These are phyloP conservation scores for Phlegmacium glaucopus DNA, from an alignment of 768 basidiomycete species.

Conservation along the genomic window DNA sequence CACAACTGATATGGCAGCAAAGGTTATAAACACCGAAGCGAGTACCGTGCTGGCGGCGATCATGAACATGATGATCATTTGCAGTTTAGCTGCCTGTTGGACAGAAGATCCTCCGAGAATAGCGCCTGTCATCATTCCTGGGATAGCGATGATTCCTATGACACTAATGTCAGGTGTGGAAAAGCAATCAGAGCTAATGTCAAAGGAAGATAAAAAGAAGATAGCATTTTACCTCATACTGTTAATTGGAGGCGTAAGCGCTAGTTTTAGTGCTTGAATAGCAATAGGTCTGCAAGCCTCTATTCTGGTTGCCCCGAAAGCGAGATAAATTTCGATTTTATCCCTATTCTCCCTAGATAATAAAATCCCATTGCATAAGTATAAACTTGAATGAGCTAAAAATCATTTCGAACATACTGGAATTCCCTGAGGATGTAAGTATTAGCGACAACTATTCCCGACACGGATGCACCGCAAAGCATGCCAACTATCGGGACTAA, in stretches of 20 bases:
- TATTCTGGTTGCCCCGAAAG: conserved; percentile 79
- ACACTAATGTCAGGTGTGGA: conserved; percentile 58
- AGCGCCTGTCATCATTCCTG: conserved; percentile 92
- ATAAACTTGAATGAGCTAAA: background rate
- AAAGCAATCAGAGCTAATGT: background rate
- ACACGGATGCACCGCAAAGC: conserved; percentile 80
- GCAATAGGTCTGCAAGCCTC: conserved; percentile 83
- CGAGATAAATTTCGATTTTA: conserved; percentile 82
- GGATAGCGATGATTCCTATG: conserved; percentile 74
- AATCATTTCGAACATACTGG: conserved; percentile 51
- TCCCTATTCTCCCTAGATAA: conserved; percentile 83
- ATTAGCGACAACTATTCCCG: conserved; percentile 67
- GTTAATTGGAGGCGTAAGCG: conserved; percentile 79
- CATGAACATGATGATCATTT: conserved; percentile 96
- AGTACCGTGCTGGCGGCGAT: conserved; percentile 76
- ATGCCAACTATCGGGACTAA: conserved; percentile 85
- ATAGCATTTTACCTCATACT: conserved; percentile 84
- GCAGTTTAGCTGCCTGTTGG: conserved; percentile 79
- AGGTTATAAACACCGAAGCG: conserved; percentile 60
- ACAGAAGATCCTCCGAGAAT: conserved; percentile 85
- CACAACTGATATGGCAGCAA: conserved; percentile 55
- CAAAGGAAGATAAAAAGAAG: background rate
- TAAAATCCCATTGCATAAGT: background rate
- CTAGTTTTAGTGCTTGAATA: conserved; percentile 72
- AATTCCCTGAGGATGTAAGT: conserved; percentile 75